These are phyloP conservation scores for Tausonia pullulans DNA, from an alignment of 1,284 basidiomycete species.

Conservation along the genomic window DNA sequence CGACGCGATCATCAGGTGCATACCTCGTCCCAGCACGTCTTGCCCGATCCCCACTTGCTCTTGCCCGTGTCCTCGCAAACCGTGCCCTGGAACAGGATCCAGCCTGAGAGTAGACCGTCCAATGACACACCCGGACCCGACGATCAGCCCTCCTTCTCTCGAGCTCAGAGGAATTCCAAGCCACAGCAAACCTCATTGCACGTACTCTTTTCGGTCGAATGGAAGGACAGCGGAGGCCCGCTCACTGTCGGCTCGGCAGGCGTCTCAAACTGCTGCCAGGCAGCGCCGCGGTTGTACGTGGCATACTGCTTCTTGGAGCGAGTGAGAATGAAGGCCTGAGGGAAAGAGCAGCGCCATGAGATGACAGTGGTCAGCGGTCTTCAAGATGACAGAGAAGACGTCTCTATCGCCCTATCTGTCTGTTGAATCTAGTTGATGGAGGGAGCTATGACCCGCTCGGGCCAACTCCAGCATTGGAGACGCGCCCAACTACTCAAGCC, in stretches of 20 bases:
- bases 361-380: no score
- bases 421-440: no score
- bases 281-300: constrained; percentile 69
- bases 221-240: constrained; percentile 63
- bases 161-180: not conserved
- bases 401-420: not conserved
- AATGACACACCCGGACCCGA: not conserved
- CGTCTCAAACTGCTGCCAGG: constrained; percentile 70
- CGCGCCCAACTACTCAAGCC: no score
- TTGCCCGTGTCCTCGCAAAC: constrained; percentile 44
- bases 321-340: constrained; percentile 72
- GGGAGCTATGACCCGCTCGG: no score
- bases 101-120: constrained; percentile 21
- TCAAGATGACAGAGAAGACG: not conserved
- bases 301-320: constrained; percentile 62
- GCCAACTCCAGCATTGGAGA: no score
- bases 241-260: constrained; percentile 50
- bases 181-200: not conserved
- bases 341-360: not conserved
- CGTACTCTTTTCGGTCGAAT: constrained; percentile 61
- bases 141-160: not conserved
- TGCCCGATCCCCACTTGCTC: constrained; percentile 47
- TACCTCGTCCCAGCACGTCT: constrained; percentile 59
- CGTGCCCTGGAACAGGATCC: constrained; percentile 74
- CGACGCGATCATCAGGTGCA: no score